Conservation (phyloP, 495 filamentous ascomycete genomes). For the Lindgomyces ingoldianus region DNA sequence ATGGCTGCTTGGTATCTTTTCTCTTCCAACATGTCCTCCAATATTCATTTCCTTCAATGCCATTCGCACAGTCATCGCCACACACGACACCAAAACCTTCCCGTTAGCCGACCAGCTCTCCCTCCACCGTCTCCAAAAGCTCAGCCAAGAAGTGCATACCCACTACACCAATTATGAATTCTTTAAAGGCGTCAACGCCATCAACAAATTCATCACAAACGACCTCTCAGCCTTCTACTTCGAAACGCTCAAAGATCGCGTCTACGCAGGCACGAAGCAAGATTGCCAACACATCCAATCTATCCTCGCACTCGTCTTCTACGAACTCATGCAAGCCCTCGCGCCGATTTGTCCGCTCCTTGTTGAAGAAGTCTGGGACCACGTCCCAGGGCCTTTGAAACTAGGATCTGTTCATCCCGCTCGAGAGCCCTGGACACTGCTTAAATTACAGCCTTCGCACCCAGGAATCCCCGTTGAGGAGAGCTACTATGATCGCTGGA, state of each 20-base stretch:
- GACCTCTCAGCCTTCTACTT: conserved; percentile 93
- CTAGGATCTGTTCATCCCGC: conserved; percentile 56
- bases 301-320: conserved; percentile 69
- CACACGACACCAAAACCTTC: conserved; percentile 43
- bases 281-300: conserved; percentile 60
- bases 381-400: conserved; percentile 66
- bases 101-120: conserved; percentile 69
- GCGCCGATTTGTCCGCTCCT: conserved; percentile 80
- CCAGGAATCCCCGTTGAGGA: background rate
- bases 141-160: conserved; percentile 59
- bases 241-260: conserved; percentile 83
- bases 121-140: conserved; percentile 67
- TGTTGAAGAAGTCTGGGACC: conserved; percentile 84
- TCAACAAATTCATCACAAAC: conserved; percentile 77
- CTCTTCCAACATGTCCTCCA: conserved; percentile 52
- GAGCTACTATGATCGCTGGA: conserved; percentile 46
- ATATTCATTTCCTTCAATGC: conserved; percentile 46
- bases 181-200: conserved; percentile 68
- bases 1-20: conserved; percentile 79
- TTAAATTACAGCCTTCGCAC: background rate
- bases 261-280: conserved; percentile 74
- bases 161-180: conserved; percentile 76
- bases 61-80: background rate
- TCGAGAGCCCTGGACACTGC: conserved; percentile 44
- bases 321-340: conserved; percentile 71